Evolutionary conservation across 345 rosid species (phyloP), one percentile per base, ranked within the genome.

Genomic region (Citrus glauca): DNA sequence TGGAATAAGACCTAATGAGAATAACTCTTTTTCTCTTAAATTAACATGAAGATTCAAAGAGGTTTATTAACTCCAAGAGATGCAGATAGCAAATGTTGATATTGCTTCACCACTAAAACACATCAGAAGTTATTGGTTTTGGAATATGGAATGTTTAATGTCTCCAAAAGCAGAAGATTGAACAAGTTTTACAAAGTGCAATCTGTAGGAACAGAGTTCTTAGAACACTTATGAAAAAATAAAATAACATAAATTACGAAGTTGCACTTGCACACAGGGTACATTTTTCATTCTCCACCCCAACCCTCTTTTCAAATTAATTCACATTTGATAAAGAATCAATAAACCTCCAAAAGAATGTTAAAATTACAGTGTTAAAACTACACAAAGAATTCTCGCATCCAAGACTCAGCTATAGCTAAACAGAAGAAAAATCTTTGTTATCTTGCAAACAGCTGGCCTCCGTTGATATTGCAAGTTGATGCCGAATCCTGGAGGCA

Each of bases 401-500:
- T 57, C 9, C 45, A 20, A 30, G 45, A 69, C 10, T 73, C 69
- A 25, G 73, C 6, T 55, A 62, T 32, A 59, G 50, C 32, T 56
- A 32, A 9, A 37, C 24, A 68, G 60, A 50, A 60, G 33, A 40
- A 66, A 72, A 65, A 55, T 59, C 76, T 28, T 13, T 50, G 72
- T 81, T 74, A 93, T 84, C 89, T 88, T 1, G 94, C 77, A 78
- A 94, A 92, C 42, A 93, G 90, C 61, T 84, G 87, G 77, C 69
- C 86, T 85, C 90, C 82, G 38, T 89, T 88, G 69, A 90, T 71
- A 82, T 90, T 74, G 86, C 98, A 96, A 79, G 91, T 74, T 57
- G 97, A 88, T 42, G 83, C 69, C 28, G 97, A 88, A 76, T 96
- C 97, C 79, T 89, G 82, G 33, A 94, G 91, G 88, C 99, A 92